Evolutionary conservation across 1,284 basidiomycete genomes (phyloP).

Genomic region (Pseudozyma sp.): DNA sequence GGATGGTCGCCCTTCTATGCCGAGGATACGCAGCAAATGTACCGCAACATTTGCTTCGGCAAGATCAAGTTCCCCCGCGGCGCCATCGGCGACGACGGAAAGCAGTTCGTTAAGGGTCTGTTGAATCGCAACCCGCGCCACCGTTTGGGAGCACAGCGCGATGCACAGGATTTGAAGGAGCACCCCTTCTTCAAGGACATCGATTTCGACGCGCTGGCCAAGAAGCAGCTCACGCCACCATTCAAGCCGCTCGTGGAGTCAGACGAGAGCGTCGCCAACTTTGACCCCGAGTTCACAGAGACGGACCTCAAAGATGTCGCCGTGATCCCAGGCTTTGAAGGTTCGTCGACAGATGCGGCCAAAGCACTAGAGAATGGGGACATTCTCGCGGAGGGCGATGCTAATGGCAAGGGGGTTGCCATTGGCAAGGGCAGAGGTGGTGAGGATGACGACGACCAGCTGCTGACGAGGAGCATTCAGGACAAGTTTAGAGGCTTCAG

Average conservation of each 20-base stretch:
- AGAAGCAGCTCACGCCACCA: conserved; percentile 92
- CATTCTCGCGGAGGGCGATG: conserved; percentile 22
- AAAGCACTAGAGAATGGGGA: conserved; percentile 34
- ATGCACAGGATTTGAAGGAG: conserved; percentile 93
- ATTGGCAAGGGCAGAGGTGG: conserved; percentile 38
- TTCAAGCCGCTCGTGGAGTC: conserved; percentile 99
- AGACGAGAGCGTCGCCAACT: conserved; percentile 96
- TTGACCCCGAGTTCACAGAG: conserved; percentile 96
- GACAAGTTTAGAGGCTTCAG: conserved; percentile 68
- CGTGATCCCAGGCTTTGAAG: conserved; percentile 60
- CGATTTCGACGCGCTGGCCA: conserved; percentile 73
- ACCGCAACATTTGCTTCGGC: conserved; percentile 95
- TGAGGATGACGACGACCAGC: conserved; percentile 48
- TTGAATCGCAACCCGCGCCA: conserved; percentile 98
- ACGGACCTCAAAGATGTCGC: conserved; percentile 75
- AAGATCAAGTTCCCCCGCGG: conserved; percentile 98
- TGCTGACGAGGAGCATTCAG: conserved; percentile 62
- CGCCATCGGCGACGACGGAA: conserved; percentile 96
- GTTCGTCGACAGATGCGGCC: conserved; percentile 35
- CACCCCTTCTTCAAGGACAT: conserved; percentile 94
- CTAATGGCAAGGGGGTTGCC: conserved; percentile 38
- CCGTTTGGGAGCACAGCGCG: conserved; percentile 88
- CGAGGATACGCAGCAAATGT: conserved; percentile 99
- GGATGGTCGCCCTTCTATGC: conserved; percentile 99
- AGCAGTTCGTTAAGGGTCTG: conserved; percentile 98